Conservation (phyloP, 345 rosid genomes). For the Salix koriyanagi region DNA sequence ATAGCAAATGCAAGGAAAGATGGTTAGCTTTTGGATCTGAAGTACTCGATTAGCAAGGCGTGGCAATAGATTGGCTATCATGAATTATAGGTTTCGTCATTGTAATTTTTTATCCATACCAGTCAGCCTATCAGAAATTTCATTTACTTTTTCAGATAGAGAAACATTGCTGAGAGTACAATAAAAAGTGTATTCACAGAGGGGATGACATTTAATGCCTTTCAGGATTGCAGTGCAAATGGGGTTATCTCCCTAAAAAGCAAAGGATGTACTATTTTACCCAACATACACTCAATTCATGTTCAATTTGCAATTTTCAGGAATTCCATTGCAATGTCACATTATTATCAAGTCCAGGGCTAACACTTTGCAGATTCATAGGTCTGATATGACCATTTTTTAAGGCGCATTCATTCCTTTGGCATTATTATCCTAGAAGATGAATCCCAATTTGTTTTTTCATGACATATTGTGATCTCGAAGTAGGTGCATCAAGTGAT, state of each 20-base stretch:
- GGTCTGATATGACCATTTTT: neutral
- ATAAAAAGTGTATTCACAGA: neutral
- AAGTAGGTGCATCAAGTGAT: neutral
- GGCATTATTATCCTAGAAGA: neutral
- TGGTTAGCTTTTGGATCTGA: neutral
- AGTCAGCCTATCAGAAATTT: neutral
- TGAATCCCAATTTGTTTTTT: neutral
- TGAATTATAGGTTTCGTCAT: neutral
- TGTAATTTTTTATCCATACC: neutral
- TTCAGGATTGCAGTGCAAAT: neutral
- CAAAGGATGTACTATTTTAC: neutral
- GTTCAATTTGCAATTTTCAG: neutral
- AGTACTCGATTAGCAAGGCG: neutral
- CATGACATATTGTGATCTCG: neutral
- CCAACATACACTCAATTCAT: neutral
- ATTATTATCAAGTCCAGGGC: neutral
- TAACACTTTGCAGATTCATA: neutral
- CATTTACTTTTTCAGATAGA: neutral
- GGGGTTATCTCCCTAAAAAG: neutral
- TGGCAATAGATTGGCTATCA: neutral
- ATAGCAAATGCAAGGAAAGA: neutral
- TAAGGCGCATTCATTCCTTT: neutral
- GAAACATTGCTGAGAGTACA: neutral
- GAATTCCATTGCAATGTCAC: neutral
- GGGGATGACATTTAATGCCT: neutral